Evolutionary conservation across 1,284 basidiomycete species (phyloP), one percentile per base, ranked within the genome.

Genomic region (Trichosporon inkin): DNA sequence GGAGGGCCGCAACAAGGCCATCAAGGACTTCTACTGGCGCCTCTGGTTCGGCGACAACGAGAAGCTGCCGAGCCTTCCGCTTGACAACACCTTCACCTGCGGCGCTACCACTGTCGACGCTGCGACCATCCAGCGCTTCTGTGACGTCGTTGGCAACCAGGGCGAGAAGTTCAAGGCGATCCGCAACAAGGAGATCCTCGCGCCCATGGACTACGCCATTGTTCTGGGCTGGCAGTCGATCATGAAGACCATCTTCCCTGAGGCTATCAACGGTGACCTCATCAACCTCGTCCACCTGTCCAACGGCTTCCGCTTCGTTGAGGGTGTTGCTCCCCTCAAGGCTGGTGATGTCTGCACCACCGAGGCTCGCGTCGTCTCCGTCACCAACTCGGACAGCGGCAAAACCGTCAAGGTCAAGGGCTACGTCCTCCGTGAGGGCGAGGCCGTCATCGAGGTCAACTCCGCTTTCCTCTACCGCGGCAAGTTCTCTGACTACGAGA

Each of bases 151-250:
- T 60, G 94, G 92, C 44, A 98, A 97, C 78, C 88, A 93, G 71
- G 88, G 87, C 53, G 93, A 94, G 76, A 83, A 84, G 7, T 99
- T 95, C 84, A 91, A 93, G 83, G 37, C 41, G 14, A 85, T 81
- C 6, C 84, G 90, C 56, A 86, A 82, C 58, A 83, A 86, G 51
- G 82, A 80, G 34, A 84, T 91, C 36, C 85, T 88, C 71, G 91
- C 92, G 0, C 95, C 95, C 0, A 96, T 99, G 92, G 96, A 99
- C 81, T 98, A 96, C 73, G 92, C 93, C 58, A 99, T 99, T 73
- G 94, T 98, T 61, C 89, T 93, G 53, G 93, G 94, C 47, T 98
- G 95, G 94, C 87, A 92, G 86, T 89, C 92, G 10, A 96, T 96
- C 78, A 97, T 97, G 88, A 91, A 90, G 77, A 86, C 92, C 1